Evolutionary conservation across 768 basidiomycete species (phyloP), one percentile per base, ranked within the genome.

Genomic region (Tephrocybe sp.): DNA sequence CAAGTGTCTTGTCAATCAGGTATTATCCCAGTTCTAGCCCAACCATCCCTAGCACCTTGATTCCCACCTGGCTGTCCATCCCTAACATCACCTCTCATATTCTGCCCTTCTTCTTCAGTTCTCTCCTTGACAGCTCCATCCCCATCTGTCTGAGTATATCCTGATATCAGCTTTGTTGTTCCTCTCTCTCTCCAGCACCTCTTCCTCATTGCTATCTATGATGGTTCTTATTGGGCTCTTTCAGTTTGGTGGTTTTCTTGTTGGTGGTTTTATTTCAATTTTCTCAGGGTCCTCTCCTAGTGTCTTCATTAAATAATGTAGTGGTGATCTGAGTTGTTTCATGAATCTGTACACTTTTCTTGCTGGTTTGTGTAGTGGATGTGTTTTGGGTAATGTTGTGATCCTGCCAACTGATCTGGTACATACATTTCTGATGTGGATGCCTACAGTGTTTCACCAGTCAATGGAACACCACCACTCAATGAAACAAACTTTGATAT

Each of bases 301-400:
- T 20, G 33, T 18, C n/a, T n/a, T 18, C 32, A 45, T 45, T 8
- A 45, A 3, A 14, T 23, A 21, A 21, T 45, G 45, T 21, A 45
- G 18, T 3, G 45, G 45, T 6, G 45, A 7, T 21, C 32, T 18
- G 45, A 34, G 45, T 20, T 14, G 4, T 7, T 21, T 23, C 12
- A 45, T 21, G 25, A 45, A 45, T 25, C 15, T 33, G 1, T 41
- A 26, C 6, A 42, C 34, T 32, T 24, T 51, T 14, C n/a, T 21
- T n/a, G 42, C 50, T 21, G 32, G n/a, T 26, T 17, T 28, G 26
- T 1, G 15, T 10, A 50, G 28, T 2, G 39, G 39, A 21, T 50
- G 39, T 50, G 49, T 40, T 7, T 15, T n/a, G n/a, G 49, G 49
- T 3, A 50, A n/a, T 20, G 38, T 6, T 10, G 24, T 40, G n/a